phyloP scores from a whole-genome alignment of 2,329 filamentous ascomycete genomes.

The Fonsecaea multimorphosa region DNA sequence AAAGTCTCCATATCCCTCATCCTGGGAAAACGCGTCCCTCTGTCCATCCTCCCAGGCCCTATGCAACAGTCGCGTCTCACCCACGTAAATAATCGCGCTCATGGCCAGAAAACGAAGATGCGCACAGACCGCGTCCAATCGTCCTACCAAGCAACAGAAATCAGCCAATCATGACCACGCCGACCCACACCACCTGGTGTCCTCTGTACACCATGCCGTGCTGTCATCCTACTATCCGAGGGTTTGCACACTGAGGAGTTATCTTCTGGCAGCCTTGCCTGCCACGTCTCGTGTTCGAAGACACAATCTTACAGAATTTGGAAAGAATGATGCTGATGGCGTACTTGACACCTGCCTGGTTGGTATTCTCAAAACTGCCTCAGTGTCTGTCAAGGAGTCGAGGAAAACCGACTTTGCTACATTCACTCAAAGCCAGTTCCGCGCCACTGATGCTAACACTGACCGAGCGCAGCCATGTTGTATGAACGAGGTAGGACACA shows the following conservation, averaged over 20 bases:
- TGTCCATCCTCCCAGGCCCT: neutral
- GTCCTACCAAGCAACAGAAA: slow-evolving; percentile 24
- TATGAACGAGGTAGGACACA: slow-evolving; percentile 66
- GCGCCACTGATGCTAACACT: slow-evolving; percentile 45
- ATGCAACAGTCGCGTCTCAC: slow-evolving; percentile 2
- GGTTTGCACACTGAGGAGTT: slow-evolving; percentile 37
- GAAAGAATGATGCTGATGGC: slow-evolving; percentile 52
- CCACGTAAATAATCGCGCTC: slow-evolving; percentile 13
- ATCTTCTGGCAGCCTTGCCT: slow-evolving; percentile 34
- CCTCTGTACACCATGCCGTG: slow-evolving; percentile 28
- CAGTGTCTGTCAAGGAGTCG: slow-evolving; percentile 42
- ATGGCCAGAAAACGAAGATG: slow-evolving; percentile 40
- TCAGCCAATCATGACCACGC: slow-evolving; percentile 14
- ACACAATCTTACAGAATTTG: slow-evolving; percentile 61
- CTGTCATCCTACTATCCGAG: slow-evolving; percentile 36
- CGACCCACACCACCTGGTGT: neutral
- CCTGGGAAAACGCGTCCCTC: slow-evolving; percentile 1
- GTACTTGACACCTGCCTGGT: slow-evolving; percentile 75
- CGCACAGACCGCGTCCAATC: slow-evolving; percentile 6
- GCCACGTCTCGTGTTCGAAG: slow-evolving; percentile 54
- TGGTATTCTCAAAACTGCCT: slow-evolving; percentile 55
- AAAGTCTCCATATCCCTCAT: neutral
- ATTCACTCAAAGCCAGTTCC: slow-evolving; percentile 67
- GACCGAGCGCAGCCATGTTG: slow-evolving; percentile 55
- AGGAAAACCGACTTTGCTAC: slow-evolving; percentile 63